Percentiles rank a stretch among this genome's conserved stretches.
phyloP scores from a whole-genome alignment of 2,329 filamentous ascomycete genomes.

The Fusarium mexicanum region DNA sequence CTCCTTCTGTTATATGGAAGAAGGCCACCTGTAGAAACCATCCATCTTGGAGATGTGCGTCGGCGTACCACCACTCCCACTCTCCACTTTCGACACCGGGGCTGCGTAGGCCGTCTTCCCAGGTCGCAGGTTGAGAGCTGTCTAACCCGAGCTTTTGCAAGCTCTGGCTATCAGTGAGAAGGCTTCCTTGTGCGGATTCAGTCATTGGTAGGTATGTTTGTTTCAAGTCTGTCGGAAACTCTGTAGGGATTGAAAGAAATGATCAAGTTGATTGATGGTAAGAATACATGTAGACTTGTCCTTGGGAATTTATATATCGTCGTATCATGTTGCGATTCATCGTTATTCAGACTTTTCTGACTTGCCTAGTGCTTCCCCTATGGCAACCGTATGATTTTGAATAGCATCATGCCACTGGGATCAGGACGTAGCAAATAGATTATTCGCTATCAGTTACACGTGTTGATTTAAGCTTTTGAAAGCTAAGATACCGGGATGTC shows the following conservation, averaged over 20 bases:
- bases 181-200: neutral
- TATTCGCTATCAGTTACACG: neutral
- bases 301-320: neutral
- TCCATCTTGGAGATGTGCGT: neutral
- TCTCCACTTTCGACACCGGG: neutral
- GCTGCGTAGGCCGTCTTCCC: neutral
- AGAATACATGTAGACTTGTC: accelerated
- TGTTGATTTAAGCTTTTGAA: neutral
- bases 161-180: neutral
- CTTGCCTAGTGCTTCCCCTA: neutral
- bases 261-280: neutral
- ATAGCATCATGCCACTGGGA: neutral
- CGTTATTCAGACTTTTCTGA: neutral
- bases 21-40: neutral
- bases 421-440: neutral
- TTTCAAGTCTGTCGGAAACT: neutral
- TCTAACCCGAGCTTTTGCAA: neutral
- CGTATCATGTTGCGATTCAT: neutral
- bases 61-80: neutral
- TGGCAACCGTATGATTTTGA: neutral
- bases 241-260: neutral
- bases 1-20: neutral
- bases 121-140: neutral
- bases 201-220: neutral
- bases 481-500: neutral